Conservation (phyloP, 1,284 basidiomycete genomes). For the Apiotrichum montevideense region DNA sequence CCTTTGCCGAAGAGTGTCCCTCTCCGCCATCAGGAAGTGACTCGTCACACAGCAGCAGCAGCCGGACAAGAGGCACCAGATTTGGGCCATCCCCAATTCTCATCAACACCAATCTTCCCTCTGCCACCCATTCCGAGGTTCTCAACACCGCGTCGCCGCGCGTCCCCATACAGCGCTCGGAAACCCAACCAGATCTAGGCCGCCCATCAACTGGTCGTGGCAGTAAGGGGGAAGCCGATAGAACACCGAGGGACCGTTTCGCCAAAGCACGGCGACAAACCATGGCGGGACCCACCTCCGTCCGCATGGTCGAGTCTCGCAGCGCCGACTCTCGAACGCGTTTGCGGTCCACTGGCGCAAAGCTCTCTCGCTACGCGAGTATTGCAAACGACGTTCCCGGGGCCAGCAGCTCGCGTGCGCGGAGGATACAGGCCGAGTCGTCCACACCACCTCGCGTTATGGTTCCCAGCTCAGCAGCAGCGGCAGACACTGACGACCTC, state of each 20-base stretch:
- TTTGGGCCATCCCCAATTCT: not conserved
- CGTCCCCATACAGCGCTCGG: not conserved
- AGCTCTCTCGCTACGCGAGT: constrained; percentile 13
- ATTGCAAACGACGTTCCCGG: constrained; percentile 7
- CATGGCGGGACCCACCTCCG: constrained; percentile 26
- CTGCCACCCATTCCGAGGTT: not conserved
- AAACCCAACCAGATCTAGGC: constrained; percentile 9
- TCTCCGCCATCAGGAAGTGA: constrained; percentile 4
- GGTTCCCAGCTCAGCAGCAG: not conserved
- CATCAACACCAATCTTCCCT: not conserved
- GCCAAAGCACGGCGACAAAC: constrained; percentile 9
- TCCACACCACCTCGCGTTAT: not conserved
- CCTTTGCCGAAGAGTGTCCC: not conserved
- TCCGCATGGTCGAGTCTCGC: constrained; percentile 32
- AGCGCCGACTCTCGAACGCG: constrained; percentile 29
- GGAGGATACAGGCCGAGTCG: not conserved
- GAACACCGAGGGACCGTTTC: constrained; percentile 9
- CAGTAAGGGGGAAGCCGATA: not conserved
- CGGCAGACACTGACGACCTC: constrained; percentile 6
- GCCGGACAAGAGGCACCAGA: not conserved
- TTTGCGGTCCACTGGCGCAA: constrained; percentile 14
- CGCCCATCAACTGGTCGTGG: constrained; percentile 4
- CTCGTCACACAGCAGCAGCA: not conserved
- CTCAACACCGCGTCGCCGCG: constrained; percentile 3
- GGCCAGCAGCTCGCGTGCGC: not conserved